A percentile compares a stretch with the other conserved stretches of the same genome.
These are phyloP conservation scores for Zelopaecilomyces penicillatus DNA, from an alignment of 2,329 filamentous ascomycete species.

Conservation along the genomic window DNA sequence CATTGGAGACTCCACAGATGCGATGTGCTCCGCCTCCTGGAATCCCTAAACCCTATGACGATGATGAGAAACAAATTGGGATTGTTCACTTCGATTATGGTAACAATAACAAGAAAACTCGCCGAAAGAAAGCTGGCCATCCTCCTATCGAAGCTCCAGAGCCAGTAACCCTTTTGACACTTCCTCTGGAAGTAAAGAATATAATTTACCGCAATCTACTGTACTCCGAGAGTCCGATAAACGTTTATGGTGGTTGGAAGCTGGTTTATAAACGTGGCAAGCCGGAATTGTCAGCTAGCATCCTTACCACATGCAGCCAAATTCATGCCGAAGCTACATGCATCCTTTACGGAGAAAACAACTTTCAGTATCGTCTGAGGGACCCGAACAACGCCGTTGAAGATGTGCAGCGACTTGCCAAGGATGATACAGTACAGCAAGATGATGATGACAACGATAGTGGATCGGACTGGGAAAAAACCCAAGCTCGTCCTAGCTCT, in stretches of 20 bases:
- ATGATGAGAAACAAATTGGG: too few species aligned
- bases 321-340: conserved; percentile 29
- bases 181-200: conserved; percentile 23
- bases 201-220: conserved; percentile 25
- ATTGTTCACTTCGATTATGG: too few species aligned
- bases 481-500: too few species aligned
- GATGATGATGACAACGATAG: conserved; percentile 3
- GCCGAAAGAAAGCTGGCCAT: too few species aligned
- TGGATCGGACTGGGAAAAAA: conserved; percentile 11
- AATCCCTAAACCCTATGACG: too few species aligned
- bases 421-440: conserved; percentile 9
- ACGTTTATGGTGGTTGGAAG: conserved; percentile 26
- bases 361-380: conserved; percentile 38
- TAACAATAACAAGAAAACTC: too few species aligned
- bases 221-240: conserved; percentile 21
- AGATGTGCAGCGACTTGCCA: conserved; percentile 10
- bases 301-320: conserved; percentile 28
- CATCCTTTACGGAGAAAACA: conserved; percentile 40
- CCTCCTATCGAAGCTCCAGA: too few species aligned
- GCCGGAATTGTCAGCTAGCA: conserved; percentile 22
- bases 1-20: too few species aligned
- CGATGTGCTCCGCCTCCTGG: too few species aligned
- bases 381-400: conserved; percentile 21
- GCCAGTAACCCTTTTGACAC: conserved; percentile 5
- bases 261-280: conserved; percentile 21